Conservation (phyloP, 2,329 filamentous ascomycete species). For the Didymella keratinophila region DNA sequence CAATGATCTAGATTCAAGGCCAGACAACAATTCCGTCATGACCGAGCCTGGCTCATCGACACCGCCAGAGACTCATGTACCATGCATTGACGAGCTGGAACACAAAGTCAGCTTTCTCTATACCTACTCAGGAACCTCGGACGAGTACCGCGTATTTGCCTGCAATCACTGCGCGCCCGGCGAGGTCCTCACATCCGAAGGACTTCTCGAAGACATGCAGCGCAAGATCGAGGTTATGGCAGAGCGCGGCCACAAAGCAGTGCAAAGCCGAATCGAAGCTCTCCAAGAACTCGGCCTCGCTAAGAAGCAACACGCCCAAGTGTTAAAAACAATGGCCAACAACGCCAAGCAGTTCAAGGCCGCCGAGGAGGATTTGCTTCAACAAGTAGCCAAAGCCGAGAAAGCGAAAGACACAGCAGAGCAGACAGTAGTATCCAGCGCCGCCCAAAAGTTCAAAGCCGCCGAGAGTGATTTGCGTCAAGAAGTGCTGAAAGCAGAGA, state of each 20-base stretch:
- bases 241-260: neutral
- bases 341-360: neutral
- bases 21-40: neutral
- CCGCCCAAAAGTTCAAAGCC: no score
- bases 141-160: neutral
- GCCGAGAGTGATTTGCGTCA: neutral
- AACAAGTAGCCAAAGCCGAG: neutral
- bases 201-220: neutral
- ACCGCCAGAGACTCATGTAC: neutral
- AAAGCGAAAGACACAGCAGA: neutral
- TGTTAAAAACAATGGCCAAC: neutral
- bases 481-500: neutral
- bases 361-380: neutral
- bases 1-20: neutral
- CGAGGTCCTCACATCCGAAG: neutral
- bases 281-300: neutral
- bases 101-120: neutral
- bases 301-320: neutral
- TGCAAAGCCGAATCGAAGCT: neutral
- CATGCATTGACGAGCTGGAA: neutral
- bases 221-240: neutral
- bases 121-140: neutral
- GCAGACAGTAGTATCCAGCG: no score
- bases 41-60: neutral
- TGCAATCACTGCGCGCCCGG: neutral